A percentile compares a stretch with the other conserved stretches of the same genome.
Conservation (phyloP, 495 filamentous ascomycete genomes). For the Penicillium angulare region DNA sequence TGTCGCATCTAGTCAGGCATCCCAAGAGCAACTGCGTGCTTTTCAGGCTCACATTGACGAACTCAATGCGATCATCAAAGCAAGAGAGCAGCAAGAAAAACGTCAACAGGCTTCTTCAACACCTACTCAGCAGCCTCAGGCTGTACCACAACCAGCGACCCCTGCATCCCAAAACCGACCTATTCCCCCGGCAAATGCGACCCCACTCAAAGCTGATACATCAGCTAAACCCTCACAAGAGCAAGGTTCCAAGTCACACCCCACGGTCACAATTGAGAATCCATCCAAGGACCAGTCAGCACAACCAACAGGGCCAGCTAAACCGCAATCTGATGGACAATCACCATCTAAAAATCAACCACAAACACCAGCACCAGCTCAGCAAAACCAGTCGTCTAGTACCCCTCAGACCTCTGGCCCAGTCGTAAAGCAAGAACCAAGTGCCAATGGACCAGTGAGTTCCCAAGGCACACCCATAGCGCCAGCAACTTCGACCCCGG, state of each 20-base stretch:
- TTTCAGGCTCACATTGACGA: constrained; percentile 95
- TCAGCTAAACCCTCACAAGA: background rate
- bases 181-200: background rate
- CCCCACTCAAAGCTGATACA: background rate
- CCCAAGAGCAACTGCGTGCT: constrained; percentile 71
- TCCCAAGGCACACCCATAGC: constrained; percentile 15
- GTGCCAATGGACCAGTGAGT: background rate
- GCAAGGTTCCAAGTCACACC: constrained; percentile 16
- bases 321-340: constrained; percentile 31
- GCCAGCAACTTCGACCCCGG: constrained; percentile 16
- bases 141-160: constrained; percentile 22
- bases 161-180: constrained; percentile 22
- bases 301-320: constrained; percentile 27
- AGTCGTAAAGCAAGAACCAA: constrained; percentile 37
- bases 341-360: constrained; percentile 16
- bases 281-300: constrained; percentile 17
- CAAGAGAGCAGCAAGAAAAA: constrained; percentile 42
- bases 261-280: constrained; percentile 15
- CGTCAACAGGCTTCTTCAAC: constrained; percentile 25
- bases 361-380: constrained; percentile 17
- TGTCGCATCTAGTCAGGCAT: constrained; percentile 84
- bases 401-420: constrained; percentile 14
- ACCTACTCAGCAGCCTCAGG: too few species aligned
- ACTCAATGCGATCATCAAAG: constrained; percentile 63
- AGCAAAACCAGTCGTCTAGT: constrained; percentile 2